A percentile compares a stretch with the other conserved stretches of the same genome.
These are phyloP conservation scores for Camellia oleifera DNA, from an alignment of 179 eudicot genomes.

Conservation along the genomic window DNA sequence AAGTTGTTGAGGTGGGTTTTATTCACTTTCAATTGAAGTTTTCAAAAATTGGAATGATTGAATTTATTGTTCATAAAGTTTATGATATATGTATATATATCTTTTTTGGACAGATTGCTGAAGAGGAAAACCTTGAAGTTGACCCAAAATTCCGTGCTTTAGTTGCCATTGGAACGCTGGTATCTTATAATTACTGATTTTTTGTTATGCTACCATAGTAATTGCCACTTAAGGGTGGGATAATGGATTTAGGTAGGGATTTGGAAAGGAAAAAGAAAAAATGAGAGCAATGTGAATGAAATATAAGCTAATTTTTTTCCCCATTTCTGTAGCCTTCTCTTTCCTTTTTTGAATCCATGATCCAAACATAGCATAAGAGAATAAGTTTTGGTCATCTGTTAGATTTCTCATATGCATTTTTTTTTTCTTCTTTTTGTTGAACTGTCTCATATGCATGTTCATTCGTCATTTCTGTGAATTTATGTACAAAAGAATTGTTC, in stretches of 20 bases:
- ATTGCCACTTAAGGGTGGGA: not conserved
- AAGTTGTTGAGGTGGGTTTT: not conserved
- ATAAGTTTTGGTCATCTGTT: not conserved
- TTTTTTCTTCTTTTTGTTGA: too few species aligned
- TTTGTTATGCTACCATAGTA: not conserved
- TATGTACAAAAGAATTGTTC: not conserved
- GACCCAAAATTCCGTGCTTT: constrained; percentile 82
- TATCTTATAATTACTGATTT: constrained; percentile 21
- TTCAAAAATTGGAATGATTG: not conserved
- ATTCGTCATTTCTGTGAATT: not conserved
- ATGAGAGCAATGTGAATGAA: too few species aligned
- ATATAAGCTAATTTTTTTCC: too few species aligned
- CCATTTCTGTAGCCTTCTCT: too few species aligned
- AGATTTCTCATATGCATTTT: not conserved
- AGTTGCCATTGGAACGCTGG: constrained; percentile 91
- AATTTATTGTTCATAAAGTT: not conserved
- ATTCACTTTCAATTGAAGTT: not conserved
- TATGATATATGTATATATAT: not conserved
- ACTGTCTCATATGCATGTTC: too few species aligned
- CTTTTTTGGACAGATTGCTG: constrained; percentile 57
- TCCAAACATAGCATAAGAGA: not conserved
- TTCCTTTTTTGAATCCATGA: too few species aligned
- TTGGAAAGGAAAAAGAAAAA: too few species aligned
- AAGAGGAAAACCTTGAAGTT: constrained; percentile 58
- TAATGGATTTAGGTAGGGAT: too few species aligned